phyloP scores from a whole-genome alignment of 768 basidiomycete genomes.

The Pisolithus tinctorius region DNA sequence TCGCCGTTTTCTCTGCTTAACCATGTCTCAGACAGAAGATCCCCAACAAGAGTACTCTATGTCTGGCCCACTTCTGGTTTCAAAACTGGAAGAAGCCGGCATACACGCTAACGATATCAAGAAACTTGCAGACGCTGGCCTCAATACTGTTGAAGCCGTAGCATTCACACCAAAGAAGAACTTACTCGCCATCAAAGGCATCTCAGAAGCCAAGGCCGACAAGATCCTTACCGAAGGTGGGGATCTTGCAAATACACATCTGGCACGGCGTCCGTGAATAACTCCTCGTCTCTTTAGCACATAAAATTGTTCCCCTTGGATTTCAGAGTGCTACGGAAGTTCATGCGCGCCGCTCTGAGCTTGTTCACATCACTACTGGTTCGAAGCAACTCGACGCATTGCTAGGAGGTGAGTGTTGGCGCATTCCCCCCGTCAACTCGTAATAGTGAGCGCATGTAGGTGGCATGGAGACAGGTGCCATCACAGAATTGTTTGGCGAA shows the following conservation, averaged over 20 bases:
- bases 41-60: conserved; percentile 47
- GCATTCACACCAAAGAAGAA: conserved; percentile 96
- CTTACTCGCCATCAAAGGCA: conserved; percentile 87
- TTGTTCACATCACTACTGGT: conserved; percentile 95
- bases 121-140: conserved; percentile 88
- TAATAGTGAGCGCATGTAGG: conserved; percentile 37
- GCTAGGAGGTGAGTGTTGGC: conserved; percentile 62
- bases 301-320: conserved; percentile 93
- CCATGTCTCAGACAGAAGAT: conserved; percentile 45
- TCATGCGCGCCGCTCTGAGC: conserved; percentile 88
- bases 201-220: conserved; percentile 95
- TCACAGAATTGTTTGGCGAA: conserved; percentile 97
- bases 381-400: conserved; percentile 94
- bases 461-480: conserved; percentile 96
- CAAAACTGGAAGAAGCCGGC: conserved; percentile 82
- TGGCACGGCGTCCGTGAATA: conserved; percentile 1
- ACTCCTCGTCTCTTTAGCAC: conserved; percentile 44
- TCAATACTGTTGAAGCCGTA: conserved; percentile 91
- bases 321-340: conserved; percentile 98
- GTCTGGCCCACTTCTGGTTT: conserved; percentile 78
- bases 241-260: conserved; percentile 12
- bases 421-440: conserved; percentile 1
- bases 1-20: neutral
- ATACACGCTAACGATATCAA: conserved; percentile 88
- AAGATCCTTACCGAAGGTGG: conserved; percentile 89